phyloP scores from a whole-genome alignment of 2,329 filamentous ascomycete species.

The Botrytis elliptica region DNA sequence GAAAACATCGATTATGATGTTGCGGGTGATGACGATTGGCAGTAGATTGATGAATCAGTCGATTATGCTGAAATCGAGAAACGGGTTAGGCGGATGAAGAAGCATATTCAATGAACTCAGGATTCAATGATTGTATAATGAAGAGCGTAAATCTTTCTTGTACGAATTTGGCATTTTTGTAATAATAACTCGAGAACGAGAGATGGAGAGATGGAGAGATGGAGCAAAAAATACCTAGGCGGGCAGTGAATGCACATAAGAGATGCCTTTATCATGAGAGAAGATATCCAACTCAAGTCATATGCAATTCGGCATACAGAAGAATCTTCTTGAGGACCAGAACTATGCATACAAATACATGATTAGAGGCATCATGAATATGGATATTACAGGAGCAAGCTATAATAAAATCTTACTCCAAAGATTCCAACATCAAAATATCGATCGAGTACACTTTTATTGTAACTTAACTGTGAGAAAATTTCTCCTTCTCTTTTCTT shows the following conservation, averaged over 20 bases:
- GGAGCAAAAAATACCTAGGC: conserved; percentile 3
- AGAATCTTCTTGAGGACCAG: not conserved
- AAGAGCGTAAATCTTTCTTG: not conserved
- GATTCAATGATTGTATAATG: not conserved
- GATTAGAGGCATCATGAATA: not conserved
- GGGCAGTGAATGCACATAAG: not conserved
- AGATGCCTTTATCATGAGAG: not conserved
- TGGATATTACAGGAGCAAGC: not conserved
- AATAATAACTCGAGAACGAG: not conserved
- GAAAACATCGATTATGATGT: conserved; percentile 44
- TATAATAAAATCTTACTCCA: not conserved
- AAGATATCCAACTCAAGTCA: not conserved
- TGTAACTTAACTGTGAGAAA: not conserved
- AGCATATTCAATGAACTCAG: not conserved
- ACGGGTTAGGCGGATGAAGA: not conserved
- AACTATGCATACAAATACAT: not conserved
- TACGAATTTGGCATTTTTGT: conserved; percentile 13
- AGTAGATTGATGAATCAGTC: not conserved
- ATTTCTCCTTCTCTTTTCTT: not conserved
- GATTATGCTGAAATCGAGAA: not conserved
- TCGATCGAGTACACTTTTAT: not conserved
- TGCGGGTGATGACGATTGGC: conserved; percentile 43
- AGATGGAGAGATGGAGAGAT: not conserved
- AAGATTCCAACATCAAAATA: not conserved
- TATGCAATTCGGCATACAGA: not conserved